A percentile compares a stretch with the other conserved stretches of the same genome.
Conservation (phyloP, 129 eudicot genomes). For the Pittosporum tobira region DNA sequence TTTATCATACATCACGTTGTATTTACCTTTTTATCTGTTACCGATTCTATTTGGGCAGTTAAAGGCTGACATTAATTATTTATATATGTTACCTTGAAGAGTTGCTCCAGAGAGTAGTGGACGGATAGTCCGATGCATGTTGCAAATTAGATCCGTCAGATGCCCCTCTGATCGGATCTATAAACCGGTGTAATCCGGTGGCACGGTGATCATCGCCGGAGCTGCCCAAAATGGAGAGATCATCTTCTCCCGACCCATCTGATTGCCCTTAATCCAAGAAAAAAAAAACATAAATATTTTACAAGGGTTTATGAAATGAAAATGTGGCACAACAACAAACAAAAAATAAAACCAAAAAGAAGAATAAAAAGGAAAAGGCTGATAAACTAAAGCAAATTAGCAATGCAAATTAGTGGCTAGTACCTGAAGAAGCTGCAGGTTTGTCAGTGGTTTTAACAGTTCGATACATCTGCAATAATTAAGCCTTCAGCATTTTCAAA, state of each 20-base stretch:
- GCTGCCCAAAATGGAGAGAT: conserved; percentile 54
- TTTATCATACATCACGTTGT: too few relatives aligned
- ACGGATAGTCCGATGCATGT: conserved; percentile 45
- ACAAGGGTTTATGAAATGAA: conserved; percentile 1
- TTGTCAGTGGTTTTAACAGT: conserved; percentile 89
- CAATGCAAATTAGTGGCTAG: conserved; percentile 10
- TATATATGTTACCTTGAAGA: conserved; percentile 46
- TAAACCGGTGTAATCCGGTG: conserved; percentile 26
- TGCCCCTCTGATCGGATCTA: conserved; percentile 40
- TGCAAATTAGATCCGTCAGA: conserved; percentile 32
- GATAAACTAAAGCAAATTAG: neutral
- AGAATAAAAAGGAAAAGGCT: neutral
- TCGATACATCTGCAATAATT: conserved; percentile 77
- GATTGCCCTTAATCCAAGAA: conserved; percentile 43
- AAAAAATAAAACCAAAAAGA: conserved; percentile 4
- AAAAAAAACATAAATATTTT: neutral
- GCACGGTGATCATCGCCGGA: conserved; percentile 17
- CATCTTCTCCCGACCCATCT: conserved; percentile 87
- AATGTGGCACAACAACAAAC: neutral
- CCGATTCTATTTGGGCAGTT: too few relatives aligned
- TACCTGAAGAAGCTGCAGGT: conserved; percentile 90
- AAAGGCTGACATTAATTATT: neutral
- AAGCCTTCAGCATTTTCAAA: neutral
- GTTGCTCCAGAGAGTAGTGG: conserved; percentile 58
- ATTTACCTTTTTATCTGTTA: too few relatives aligned